Percentiles rank a stretch among this genome's conserved stretches.
These are phyloP conservation scores for Diaporthe vaccinii DNA, from an alignment of 2,329 filamentous ascomycete genomes.

Conservation along the genomic window DNA sequence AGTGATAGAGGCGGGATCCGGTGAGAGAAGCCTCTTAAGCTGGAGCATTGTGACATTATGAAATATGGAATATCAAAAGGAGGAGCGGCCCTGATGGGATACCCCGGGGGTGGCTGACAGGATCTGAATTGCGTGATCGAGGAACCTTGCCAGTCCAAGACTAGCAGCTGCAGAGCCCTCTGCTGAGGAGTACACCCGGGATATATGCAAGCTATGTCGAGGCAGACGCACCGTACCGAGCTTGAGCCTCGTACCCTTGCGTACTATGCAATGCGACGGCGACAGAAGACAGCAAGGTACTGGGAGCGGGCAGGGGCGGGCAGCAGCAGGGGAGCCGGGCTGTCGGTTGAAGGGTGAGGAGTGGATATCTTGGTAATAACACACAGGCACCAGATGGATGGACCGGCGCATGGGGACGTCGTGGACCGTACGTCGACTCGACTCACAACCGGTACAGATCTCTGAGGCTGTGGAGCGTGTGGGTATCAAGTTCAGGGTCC, in stretches of 20 bases:
- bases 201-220: neutral
- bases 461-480: constrained; percentile 21
- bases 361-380: constrained; percentile 27
- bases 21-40: constrained; percentile 36
- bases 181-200: neutral
- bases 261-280: neutral
- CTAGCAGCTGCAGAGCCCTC: constrained; percentile 36
- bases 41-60: constrained; percentile 35
- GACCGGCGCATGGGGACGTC: neutral
- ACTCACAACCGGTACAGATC: constrained; percentile 21
- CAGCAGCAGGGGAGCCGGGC: constrained; percentile 9
- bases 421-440: constrained; percentile 15
- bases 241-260: neutral
- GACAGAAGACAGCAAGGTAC: neutral
- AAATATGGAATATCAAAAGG: constrained; percentile 39
- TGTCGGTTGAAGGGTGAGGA: constrained; percentile 28
- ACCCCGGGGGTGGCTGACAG: constrained; percentile 36
- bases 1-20: constrained; percentile 30
- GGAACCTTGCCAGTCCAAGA: constrained; percentile 38
- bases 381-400: neutral
- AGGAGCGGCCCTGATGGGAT: constrained; percentile 38
- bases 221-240: neutral
- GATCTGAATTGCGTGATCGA: constrained; percentile 46
- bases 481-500: constrained; percentile 23
- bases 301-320: constrained; percentile 10